Evolutionary conservation across 441 rosid genomes (phyloP), one percentile per base, ranked within the genome.

Genomic region (Populus hybrid): DNA sequence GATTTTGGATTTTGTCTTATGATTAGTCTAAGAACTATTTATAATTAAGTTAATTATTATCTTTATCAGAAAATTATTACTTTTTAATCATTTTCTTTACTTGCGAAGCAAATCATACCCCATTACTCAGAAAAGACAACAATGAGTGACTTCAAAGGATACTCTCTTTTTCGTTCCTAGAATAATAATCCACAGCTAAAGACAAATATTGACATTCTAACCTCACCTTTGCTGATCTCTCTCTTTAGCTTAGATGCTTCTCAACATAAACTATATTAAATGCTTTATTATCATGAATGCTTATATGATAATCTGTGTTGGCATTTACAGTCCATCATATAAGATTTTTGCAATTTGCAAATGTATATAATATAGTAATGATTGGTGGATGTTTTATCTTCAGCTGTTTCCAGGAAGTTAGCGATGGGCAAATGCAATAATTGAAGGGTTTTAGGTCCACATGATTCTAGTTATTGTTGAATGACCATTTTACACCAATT

Each of bases 71-170:
- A 53, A 45, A 75, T 53, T 23, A 66, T 45, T 50, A 67, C 66
- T 38, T 70, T 73, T 59, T 50, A 7, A 68, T 76, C 68, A 28
- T 72, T 74, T 23, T 4, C 81, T 67, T 84, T 77, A 56, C 82
- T 83, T 79, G 71, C 74, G 74, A 65, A 68, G 36, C 82, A 78
- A 79, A 80, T 68, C 42, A 64, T 75, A 26, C 70, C 72, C 61
- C 76, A 78, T 74, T 61, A 50, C 64, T 36, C 35, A 29, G 20
- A 42, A 74, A 73, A 73, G 75, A 61, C 64, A 53, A 59, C 72
- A 74, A 79, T 81, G 91, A 86, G 87, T 88, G 77, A 74, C 90
- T 90, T 90, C 84, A 79, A 86, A 88, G 88, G 71, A 73, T 35
- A 78, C 63, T 79, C 70, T 67, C 75, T 66, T 56, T 56, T 66